Base-by-base conservation (phyloP, 768 basidiomycete species). In the Galerina sulciceps region DNA sequence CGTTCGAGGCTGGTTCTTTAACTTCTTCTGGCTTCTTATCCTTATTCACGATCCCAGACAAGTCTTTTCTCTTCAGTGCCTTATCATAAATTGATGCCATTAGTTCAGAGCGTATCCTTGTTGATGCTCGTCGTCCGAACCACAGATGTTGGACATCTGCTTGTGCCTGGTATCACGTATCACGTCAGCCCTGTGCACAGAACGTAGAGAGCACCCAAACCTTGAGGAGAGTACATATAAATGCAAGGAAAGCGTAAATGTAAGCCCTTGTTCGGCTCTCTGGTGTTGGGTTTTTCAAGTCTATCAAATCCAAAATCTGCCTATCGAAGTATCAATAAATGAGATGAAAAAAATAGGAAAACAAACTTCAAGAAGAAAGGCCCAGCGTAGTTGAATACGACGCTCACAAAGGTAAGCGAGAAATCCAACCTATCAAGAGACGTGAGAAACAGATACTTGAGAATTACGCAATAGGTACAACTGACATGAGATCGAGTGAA, bases 81-180 rank as follows among this genome's bases (percentile, higher is more conserved):
- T 97, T 97, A 71, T 94, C 90, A 67, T 95, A 96, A 52, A 96
- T 91, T 2, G 87, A 75, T 0, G 91, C 87, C 87, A 93, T 94
- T 15, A 96, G 81, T 73, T 91, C 90, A 11, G 83, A 81, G 8
- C 91, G 86, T 3, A 93, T 85, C 20, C 91, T 81, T 1, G 88
- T 89, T 0, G 79, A 69, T 1, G 86, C 91, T n/a, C 93, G 85
- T 43, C 94, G 84, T 18, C 89, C 87, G 55, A 83, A 86, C 91
- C 91, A 94, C 13, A 93, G 77, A 68, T 91, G 90, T 57, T 89
- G 87, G 3, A 88, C 74, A 63, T 93, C 89, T 1, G 86, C 78
- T 73, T 91, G 78, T 0, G 84, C 82, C 81, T 86, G 53, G 43
- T 26, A 55, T 37, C 46, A 18, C 6, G 5, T 22, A 41, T 23